phyloP scores from a whole-genome alignment of 2,329 filamentous ascomycete genomes.

The Phoma sp. region DNA sequence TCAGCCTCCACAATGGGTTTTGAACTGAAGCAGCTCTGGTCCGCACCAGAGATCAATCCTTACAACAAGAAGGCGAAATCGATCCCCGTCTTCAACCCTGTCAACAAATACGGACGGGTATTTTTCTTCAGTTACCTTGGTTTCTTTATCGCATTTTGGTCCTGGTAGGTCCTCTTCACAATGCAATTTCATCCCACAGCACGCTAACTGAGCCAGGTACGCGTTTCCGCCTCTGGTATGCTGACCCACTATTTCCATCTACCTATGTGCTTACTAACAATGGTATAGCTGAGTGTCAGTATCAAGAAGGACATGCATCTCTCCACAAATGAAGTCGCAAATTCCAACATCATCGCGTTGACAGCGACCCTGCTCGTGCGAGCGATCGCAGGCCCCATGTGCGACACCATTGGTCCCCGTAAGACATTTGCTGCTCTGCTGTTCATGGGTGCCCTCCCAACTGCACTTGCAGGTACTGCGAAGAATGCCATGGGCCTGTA shows the following conservation, averaged over 20 bases:
- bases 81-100: slow-evolving; percentile 77
- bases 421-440: slow-evolving; percentile 78
- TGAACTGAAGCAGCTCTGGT: slow-evolving; percentile 43
- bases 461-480: slow-evolving; percentile 80
- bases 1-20: slow-evolving; percentile 39
- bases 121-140: slow-evolving; percentile 91
- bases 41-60: slow-evolving; percentile 76
- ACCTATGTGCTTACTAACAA: slow-evolving; percentile 50
- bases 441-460: slow-evolving; percentile 78
- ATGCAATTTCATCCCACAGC: slow-evolving; percentile 7
- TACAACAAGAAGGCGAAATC: slow-evolving; percentile 82
- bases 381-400: slow-evolving; percentile 79
- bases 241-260: slow-evolving; percentile 11
- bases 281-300: slow-evolving; percentile 54
- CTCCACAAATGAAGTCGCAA: slow-evolving; percentile 73
- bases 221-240: slow-evolving; percentile 82
- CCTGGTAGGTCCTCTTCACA: slow-evolving; percentile 59
- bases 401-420: slow-evolving; percentile 82
- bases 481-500: slow-evolving; percentile 72
- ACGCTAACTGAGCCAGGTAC: slow-evolving; percentile 63
- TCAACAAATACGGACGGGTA: slow-evolving; percentile 81
- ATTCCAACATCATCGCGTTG: slow-evolving; percentile 89
- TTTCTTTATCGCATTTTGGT: slow-evolving; percentile 87
- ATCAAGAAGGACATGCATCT: slow-evolving; percentile 81
- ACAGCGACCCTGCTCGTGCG: slow-evolving; percentile 69